These are phyloP conservation scores for Mycena polygramma DNA, from an alignment of 768 basidiomycete species.

Conservation along the genomic window DNA sequence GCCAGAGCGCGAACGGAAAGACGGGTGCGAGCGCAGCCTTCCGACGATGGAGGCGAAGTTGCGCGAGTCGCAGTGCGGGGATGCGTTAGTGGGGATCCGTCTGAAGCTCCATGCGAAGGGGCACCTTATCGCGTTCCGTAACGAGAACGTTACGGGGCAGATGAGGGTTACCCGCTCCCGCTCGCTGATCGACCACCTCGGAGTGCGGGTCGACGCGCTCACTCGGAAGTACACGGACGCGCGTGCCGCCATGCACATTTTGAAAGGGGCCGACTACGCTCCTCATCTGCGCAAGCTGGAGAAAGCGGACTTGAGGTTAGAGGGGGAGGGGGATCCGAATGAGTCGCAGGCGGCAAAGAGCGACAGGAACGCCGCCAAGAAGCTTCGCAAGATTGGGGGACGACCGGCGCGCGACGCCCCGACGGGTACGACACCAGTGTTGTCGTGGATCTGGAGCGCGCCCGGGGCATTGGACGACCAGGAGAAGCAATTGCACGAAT, in stretches of 20 bases:
- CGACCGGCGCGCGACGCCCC: neutral
- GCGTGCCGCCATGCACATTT: neutral
- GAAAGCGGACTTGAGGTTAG: constrained; percentile 11
- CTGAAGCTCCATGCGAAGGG: constrained; percentile 6
- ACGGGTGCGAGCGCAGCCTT: neutral
- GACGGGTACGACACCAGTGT: constrained; percentile 9
- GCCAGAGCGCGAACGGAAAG: neutral
- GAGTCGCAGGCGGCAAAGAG: constrained; percentile 3
- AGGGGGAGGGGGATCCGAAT: neutral
- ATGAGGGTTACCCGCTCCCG: constrained; percentile 9
- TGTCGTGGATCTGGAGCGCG: constrained; percentile 27
- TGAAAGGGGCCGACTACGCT: neutral
- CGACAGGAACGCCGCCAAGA: constrained; percentile 11
- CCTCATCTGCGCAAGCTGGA: constrained; percentile 6
- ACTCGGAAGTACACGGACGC: neutral
- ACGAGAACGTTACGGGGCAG: neutral
- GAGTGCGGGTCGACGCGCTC: neutral
- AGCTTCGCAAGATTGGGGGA: neutral
- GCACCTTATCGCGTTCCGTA: constrained; percentile 11
- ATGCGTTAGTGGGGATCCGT: neutral
- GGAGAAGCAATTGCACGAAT: constrained; percentile 12
- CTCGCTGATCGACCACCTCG: constrained; percentile 7
- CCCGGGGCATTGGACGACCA: constrained; percentile 9
- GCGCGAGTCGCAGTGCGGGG: neutral
- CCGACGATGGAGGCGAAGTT: neutral